A percentile compares a stretch with the other conserved stretches of the same genome.
phyloP scores from a whole-genome alignment of 352 stramenopile genomes.

The Pythium dissimile region DNA sequence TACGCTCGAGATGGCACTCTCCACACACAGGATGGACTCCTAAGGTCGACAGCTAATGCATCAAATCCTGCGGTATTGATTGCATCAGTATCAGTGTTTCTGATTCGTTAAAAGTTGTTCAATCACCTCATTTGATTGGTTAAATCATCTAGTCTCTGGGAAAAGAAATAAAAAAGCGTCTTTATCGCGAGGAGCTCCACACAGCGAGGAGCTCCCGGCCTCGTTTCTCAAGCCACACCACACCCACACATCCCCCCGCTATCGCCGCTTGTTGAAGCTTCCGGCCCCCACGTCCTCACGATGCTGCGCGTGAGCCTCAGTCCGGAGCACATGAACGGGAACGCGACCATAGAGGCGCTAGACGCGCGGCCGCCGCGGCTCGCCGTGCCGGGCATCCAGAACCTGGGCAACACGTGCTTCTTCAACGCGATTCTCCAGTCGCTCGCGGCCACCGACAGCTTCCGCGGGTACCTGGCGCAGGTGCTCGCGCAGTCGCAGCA shows the following conservation, averaged over 20 bases:
- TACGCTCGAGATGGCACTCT: constrained; percentile 27
- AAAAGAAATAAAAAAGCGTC: constrained; percentile 1
- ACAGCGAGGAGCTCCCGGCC: no score
- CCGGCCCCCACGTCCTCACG: background rate
- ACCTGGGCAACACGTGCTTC: constrained; percentile 90
- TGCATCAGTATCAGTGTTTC: no score
- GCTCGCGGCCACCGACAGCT: constrained; percentile 63
- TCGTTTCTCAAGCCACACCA: constrained; percentile 1
- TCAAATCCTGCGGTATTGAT: no score
- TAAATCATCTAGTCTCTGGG: background rate
- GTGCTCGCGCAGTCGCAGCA: constrained; percentile 38
- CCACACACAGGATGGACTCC: no score
- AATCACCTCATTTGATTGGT: background rate
- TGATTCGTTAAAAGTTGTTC: no score
- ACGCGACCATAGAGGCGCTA: no score
- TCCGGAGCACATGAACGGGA: background rate
- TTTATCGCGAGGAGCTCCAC: background rate
- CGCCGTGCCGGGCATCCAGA: constrained; percentile 74
- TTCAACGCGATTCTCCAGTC: constrained; percentile 89
- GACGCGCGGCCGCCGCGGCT: background rate
- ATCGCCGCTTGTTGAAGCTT: constrained; percentile 5
- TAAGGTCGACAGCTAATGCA: no score
- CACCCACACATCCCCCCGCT: background rate
- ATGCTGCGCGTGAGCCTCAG: constrained; percentile 14
- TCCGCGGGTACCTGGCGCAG: constrained; percentile 65